Conservation (phyloP, 352 stramenopile genomes). For the Aphanomyces stellatus region DNA sequence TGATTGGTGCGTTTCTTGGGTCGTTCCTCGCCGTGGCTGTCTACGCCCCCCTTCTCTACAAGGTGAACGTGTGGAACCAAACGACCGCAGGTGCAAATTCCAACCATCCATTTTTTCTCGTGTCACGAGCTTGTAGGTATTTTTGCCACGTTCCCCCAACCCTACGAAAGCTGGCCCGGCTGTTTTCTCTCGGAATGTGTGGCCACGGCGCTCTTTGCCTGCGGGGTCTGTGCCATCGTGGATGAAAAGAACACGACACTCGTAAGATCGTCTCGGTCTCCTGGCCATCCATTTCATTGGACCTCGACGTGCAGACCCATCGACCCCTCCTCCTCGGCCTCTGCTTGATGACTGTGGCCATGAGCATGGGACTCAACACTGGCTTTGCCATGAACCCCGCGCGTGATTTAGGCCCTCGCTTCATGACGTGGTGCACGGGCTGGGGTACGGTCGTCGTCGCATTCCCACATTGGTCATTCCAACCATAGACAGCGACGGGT, state of each 20-base stretch:
- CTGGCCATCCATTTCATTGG: too few species aligned
- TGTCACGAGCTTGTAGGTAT: too few species aligned
- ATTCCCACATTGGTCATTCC: too few species aligned
- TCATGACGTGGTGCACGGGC: constrained; percentile 40
- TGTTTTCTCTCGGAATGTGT: constrained; percentile 41
- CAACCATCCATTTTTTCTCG: too few species aligned
- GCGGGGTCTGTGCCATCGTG: constrained; percentile 57
- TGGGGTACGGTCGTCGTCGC: too few species aligned
- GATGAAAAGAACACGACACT: too few species aligned
- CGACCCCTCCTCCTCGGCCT: constrained; percentile 26
- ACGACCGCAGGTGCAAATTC: constrained; percentile 7
- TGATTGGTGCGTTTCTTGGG: constrained; percentile 41
- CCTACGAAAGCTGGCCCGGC: constrained; percentile 22
- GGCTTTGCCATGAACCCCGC: constrained; percentile 39
- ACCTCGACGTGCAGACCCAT: constrained; percentile 58
- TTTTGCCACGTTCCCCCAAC: constrained; percentile 31
- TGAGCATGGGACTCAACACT: constrained; percentile 34
- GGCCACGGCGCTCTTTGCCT: constrained; percentile 45
- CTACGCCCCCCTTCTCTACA: constrained; percentile 28
- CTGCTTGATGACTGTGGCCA: constrained; percentile 32
- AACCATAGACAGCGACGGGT: too few species aligned
- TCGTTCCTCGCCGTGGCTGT: constrained; percentile 28
- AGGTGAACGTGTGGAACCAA: constrained; percentile 18
- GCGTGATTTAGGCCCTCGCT: constrained; percentile 42
- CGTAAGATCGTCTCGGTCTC: too few species aligned